Evolutionary conservation across 2,329 filamentous ascomycete genomes (phyloP).

Genomic region (Dothideomycetes sp.): DNA sequence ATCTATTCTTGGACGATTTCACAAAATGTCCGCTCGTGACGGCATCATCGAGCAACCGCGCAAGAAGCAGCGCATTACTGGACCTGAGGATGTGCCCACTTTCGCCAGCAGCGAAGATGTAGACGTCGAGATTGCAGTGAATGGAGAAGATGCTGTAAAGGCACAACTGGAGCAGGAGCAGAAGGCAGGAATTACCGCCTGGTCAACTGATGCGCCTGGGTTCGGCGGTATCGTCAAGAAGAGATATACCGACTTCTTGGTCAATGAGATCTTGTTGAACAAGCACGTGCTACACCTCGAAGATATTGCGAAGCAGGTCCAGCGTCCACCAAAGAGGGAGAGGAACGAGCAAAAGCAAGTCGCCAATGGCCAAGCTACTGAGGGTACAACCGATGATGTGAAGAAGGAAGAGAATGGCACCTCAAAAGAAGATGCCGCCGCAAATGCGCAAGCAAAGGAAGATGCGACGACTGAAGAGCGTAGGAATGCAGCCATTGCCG

Average conservation of each 20-base stretch:
- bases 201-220: conserved; percentile 46
- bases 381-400: conserved; percentile 5
- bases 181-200: conserved; percentile 51
- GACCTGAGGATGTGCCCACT: conserved; percentile 1
- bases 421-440: conserved; percentile 4
- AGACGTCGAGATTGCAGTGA: neutral
- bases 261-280: conserved; percentile 73
- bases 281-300: conserved; percentile 66
- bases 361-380: conserved; percentile 2
- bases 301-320: conserved; percentile 25
- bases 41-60: conserved; percentile 4
- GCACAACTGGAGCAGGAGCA: conserved; percentile 28
- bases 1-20: neutral
- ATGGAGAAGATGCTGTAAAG: conserved; percentile 1
- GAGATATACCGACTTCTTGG: conserved; percentile 82
- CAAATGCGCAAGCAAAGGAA: conserved; percentile 5
- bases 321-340: neutral
- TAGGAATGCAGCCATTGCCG: conserved; percentile 6
- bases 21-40: neutral
- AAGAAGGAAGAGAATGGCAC: conserved; percentile 3
- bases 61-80: conserved; percentile 8
- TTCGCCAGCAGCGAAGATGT: neutral
- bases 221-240: conserved; percentile 59
- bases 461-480: conserved; percentile 6
- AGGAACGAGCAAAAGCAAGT: conserved; percentile 2